Percentiles rank a stretch among this genome's conserved stretches.
phyloP scores from a whole-genome alignment of 1,139 yeast genomes.

The Zygosaccharomyces sapae region DNA sequence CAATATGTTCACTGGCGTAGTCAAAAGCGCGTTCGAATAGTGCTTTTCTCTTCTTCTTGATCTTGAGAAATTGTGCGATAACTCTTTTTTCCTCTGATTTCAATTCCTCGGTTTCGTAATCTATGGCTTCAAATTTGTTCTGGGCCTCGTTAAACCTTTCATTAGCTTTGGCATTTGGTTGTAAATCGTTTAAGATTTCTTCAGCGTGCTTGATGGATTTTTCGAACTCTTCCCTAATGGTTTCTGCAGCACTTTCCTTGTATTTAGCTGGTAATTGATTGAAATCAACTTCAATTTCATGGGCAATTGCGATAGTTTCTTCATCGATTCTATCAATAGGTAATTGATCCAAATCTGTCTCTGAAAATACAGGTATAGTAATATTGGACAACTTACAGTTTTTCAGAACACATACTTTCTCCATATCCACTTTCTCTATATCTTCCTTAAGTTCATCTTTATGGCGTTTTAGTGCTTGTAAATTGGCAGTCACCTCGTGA shows the following conservation, averaged over 20 bases:
- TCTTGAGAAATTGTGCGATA: conserved; percentile 52
- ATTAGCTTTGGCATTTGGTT: conserved; percentile 77
- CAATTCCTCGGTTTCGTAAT: conserved; percentile 59
- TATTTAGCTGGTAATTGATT: conserved; percentile 45
- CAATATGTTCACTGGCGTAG: conserved; percentile 70
- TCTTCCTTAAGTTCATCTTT: conserved; percentile 48
- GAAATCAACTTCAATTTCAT: conserved; percentile 56
- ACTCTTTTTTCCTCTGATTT: conserved; percentile 59
- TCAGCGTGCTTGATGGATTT: conserved; percentile 51
- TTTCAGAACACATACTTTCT: conserved; percentile 58
- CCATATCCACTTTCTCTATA: conserved; percentile 52
- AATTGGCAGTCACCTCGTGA: conserved; percentile 35
- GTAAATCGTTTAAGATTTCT: conserved; percentile 55
- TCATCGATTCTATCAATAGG: conserved; percentile 44
- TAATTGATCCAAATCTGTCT: conserved; percentile 47
- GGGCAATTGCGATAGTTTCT: conserved; percentile 41
- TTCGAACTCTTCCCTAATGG: conserved; percentile 40
- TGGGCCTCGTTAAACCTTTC: conserved; percentile 74
- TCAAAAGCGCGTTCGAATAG: conserved; percentile 68
- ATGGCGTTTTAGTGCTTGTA: conserved; percentile 41
- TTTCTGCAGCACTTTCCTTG: conserved; percentile 36
- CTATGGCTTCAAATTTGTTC: conserved; percentile 54
- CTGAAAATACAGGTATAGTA: conserved; percentile 59
- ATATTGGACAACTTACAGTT: conserved; percentile 74
- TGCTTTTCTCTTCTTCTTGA: conserved; percentile 57